Evolutionary conservation across 441 rosid genomes (phyloP).

Genomic region (Pelargonium cotyledonis): DNA sequence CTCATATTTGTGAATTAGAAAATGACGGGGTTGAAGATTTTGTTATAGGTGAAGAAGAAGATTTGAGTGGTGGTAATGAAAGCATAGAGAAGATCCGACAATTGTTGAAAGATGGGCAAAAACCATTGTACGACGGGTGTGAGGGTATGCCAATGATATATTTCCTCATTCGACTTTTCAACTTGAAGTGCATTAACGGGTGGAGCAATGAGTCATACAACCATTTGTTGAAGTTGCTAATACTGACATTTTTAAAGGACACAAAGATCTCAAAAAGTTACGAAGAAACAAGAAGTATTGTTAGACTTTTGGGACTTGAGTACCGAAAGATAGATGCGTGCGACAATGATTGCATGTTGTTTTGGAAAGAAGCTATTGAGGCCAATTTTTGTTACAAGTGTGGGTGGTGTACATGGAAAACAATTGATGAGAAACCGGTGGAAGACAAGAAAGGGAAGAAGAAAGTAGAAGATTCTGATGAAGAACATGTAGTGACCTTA

Average conservation of each 20-base stretch:
- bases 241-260: neutral
- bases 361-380: neutral
- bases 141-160: neutral
- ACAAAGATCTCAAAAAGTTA: neutral
- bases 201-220: neutral
- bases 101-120: neutral
- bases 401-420: neutral
- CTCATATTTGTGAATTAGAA: too few species aligned
- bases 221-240: neutral
- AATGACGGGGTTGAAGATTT: too few species aligned
- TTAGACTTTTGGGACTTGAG: neutral
- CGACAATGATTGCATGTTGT: neutral
- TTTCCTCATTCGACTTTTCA: neutral
- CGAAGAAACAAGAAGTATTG: neutral
- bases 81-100: neutral
- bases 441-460: neutral
- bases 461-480: neutral
- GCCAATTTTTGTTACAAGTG: neutral
- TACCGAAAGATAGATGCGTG: neutral
- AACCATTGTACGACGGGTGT: neutral
- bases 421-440: neutral
- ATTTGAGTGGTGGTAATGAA: too few species aligned
- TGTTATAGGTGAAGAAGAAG: too few species aligned
- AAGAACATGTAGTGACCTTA: too few species aligned
- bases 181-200: neutral